A percentile compares a stretch with the other conserved stretches of the same genome.
Evolutionary conservation across 768 basidiomycete species (phyloP).

Genomic region (Kondoa subrosea): DNA sequence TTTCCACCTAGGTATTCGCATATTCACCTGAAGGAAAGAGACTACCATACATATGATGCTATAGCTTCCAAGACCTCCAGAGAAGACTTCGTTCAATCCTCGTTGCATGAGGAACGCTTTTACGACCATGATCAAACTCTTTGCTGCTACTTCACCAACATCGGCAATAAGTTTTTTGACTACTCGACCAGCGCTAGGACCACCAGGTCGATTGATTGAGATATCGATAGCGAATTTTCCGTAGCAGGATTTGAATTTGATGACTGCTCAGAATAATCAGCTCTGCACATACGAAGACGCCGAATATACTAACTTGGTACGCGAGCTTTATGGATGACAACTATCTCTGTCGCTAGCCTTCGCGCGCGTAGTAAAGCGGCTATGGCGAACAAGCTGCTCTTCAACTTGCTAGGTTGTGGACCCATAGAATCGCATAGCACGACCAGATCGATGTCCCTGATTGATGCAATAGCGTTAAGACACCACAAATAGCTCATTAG

Average conservation of each 20-base stretch:
- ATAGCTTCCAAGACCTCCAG: conserved; percentile 85
- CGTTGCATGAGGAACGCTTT: conserved; percentile 81
- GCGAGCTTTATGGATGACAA: conserved; percentile 78
- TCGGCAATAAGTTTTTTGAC: conserved; percentile 62
- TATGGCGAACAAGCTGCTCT: conserved; percentile 48
- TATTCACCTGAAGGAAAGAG: conserved; percentile 67
- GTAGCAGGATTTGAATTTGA: conserved; percentile 74
- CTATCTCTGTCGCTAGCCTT: conserved; percentile 57
- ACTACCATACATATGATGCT: conserved; percentile 83
- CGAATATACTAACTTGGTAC: conserved; percentile 49
- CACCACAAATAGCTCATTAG: conserved; percentile 2
- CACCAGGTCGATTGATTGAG: conserved; percentile 78
- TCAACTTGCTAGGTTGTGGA: conserved; percentile 47
- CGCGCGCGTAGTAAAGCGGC: conserved; percentile 59
- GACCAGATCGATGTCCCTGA: conserved; percentile 91
- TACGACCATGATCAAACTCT: conserved; percentile 57
- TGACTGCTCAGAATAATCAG: conserved; percentile 37
- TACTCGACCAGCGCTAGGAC: conserved; percentile 57
- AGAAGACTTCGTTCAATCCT: conserved; percentile 94
- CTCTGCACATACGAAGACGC: no score
- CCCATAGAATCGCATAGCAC: conserved; percentile 63
- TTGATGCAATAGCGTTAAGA: conserved; percentile 4
- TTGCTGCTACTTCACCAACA: conserved; percentile 23
- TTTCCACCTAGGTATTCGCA: background rate
- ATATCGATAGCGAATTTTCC: conserved; percentile 74